Percentiles rank a stretch among this genome's conserved stretches.
Evolutionary conservation across 164 flowering plant species (phyloP).

Genomic region (Vitis rotundifolia): DNA sequence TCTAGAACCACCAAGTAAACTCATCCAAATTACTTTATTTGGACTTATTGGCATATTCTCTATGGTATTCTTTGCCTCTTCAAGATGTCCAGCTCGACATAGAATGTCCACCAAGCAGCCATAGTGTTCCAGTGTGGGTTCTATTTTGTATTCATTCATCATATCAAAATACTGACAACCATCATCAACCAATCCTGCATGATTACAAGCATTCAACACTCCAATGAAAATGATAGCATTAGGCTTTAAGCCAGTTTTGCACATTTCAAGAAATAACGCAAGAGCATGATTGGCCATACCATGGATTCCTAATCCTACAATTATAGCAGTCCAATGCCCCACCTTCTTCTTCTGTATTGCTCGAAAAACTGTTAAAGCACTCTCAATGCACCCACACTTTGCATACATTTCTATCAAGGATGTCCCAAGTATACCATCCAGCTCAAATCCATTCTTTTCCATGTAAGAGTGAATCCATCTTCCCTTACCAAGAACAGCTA

Average conservation of each 20-base stretch:
- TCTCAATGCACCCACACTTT: constrained; percentile 34
- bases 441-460: constrained; percentile 14
- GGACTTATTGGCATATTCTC: constrained; percentile 37
- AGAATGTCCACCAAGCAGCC: constrained; percentile 39
- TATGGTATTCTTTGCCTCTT: constrained; percentile 25
- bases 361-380: constrained; percentile 22
- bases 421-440: constrained; percentile 29
- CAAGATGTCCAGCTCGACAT: constrained; percentile 30
- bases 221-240: constrained; percentile 31
- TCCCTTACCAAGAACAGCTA: constrained; percentile 29
- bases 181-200: constrained; percentile 37
- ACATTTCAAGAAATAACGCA: constrained; percentile 26
- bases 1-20: constrained; percentile 29
- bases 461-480: constrained; percentile 32
- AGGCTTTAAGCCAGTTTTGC: constrained; percentile 23
- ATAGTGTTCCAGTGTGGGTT: constrained; percentile 34
- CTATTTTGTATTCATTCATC: constrained; percentile 19
- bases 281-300: constrained; percentile 29
- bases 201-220: constrained; percentile 39
- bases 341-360: constrained; percentile 23
- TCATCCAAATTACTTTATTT: constrained; percentile 32
- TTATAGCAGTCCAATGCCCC: constrained; percentile 36
- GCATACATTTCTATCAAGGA: constrained; percentile 37
- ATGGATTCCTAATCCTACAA: constrained; percentile 33
- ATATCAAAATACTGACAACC: constrained; percentile 23